phyloP scores from a whole-genome alignment of 139 green algal genomes.

The Chlorella sorokiniana region DNA sequence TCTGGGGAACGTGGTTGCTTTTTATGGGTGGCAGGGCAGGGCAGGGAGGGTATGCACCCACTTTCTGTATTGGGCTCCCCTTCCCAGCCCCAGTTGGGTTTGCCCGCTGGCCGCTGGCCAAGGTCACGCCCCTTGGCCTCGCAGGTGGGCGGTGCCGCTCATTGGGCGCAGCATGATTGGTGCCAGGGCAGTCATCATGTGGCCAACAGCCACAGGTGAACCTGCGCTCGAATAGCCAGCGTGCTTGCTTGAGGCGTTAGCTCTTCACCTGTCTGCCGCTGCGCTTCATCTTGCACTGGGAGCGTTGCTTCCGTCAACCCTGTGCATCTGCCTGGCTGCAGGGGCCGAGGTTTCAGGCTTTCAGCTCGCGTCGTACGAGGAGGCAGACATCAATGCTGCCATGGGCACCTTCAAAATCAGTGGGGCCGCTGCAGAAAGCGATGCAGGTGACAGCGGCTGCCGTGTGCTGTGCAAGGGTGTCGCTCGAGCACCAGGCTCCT shows the following conservation, averaged over 20 bases:
- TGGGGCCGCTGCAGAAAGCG: neutral
- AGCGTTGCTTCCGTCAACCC: neutral
- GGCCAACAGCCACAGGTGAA: neutral
- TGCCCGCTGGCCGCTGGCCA: no score
- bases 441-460: neutral
- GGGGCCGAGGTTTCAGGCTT: conserved; percentile 14
- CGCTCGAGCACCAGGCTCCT: neutral
- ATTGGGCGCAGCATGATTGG: neutral
- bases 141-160: neutral
- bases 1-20: neutral
- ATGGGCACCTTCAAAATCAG: conserved; percentile 2
- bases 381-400: neutral
- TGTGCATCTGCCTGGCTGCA: neutral
- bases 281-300: neutral
- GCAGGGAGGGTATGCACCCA: no score
- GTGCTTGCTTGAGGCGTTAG: no score
- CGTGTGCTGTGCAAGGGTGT: neutral
- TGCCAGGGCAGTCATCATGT: neutral
- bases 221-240: neutral
- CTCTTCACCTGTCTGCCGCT: neutral
- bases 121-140: no score
- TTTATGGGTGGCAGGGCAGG: no score
- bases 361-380: neutral
- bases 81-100: no score
- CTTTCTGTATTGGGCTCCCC: no score